Base-by-base conservation (phyloP, 179 eudicot species). In the Nepenthes alata region DNA sequence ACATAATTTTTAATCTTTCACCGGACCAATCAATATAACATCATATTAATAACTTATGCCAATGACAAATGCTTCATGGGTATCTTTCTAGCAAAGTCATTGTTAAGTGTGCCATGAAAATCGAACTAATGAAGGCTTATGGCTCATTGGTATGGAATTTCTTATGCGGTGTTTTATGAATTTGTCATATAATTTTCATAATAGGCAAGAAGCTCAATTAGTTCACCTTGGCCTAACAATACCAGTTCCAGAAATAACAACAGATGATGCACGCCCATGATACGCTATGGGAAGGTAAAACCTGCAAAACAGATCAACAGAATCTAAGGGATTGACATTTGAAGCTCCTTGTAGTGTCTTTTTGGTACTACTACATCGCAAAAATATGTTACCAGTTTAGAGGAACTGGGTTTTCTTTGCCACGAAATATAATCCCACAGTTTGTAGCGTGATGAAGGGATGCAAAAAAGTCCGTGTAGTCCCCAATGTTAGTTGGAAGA, bases 211-310 rank as follows among this genome's bases (percentile, higher is more conserved):
- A 16, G 16, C 3, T 37, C 35, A 36, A 68, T 50, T 41, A 14
- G 41, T 68, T 73, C 63, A 93, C 98, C 88, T 93, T 81, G 98
- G 98, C 53, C 98, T 78, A 39, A 75, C 69, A 55, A 91, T 89
- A 64, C 86, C 96, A 45, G 98, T 86, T 68, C 98, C 98, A 56
- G 98, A 89, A 63, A 85, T 77, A 66, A 93, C 95, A 67, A 93
- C 55, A 45, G 98, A 93, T 62, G 98, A 93, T 39, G 98, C 95
- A 63, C 98, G 83, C 62, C 98, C 98, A 78, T 93, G 98, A 75
- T 93, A 93, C 8, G 96, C 98, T 74, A 93, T 93, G 55, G 98
- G 96, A 72, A 93, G 80, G 71, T 80, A 81, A 62, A 79, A 93
- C 98, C 98, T 93, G 79, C 66, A 85, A 55, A 14, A 34, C 3